Base-by-base conservation (phyloP, 345 rosid species). In the Brassica juncea region DNA sequence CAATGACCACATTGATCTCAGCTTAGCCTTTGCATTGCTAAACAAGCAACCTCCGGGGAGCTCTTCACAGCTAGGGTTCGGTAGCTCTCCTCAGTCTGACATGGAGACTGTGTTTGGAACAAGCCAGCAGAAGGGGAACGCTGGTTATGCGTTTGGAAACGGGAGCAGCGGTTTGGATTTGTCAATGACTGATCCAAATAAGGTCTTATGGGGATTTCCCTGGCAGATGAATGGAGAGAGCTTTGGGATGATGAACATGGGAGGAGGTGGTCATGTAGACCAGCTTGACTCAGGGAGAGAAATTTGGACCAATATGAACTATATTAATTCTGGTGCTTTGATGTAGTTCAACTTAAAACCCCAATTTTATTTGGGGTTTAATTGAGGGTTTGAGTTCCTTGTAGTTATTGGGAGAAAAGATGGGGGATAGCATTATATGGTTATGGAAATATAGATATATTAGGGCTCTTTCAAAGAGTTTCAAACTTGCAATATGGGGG, bases 11-110 rank as follows among this genome's bases (percentile, higher is more conserved):
- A 87, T 81, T 75, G 94, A 92, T 73, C 86, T 92, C 25, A 77
- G 86, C 47, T 87, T 92, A 68, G 97, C 95, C 4, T 92, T 92
- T 83, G 89, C 94, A 68, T 76, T 91, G 78, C 96, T 90, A 59
- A 91, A 90, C 64, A 90, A 85, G 59, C 95, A 90, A 69, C 62
- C 84, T 3, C 54, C 66, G 30, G 88, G 83, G 57, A 66, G 23
- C 23, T 44, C 82, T 72, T 63, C 82, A 28, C 89, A 85, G 8
- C 57, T 90, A 82, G 97, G 91, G 83, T 85, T 75, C 5, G 9
- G 80, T 63, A 70, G 68, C 73, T 75, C 83, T 81, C 79, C 69
- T 66, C 73, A 65, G 15, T 69, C 83, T 69, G 66, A 61, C 37
- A 35, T 80, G 71, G 82, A 74, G 19, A 31, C 71, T 52, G 58